A percentile compares a stretch with the other conserved stretches of the same genome.
Conservation (phyloP, 2,329 filamentous ascomycete genomes). For the Nemania serpens region DNA sequence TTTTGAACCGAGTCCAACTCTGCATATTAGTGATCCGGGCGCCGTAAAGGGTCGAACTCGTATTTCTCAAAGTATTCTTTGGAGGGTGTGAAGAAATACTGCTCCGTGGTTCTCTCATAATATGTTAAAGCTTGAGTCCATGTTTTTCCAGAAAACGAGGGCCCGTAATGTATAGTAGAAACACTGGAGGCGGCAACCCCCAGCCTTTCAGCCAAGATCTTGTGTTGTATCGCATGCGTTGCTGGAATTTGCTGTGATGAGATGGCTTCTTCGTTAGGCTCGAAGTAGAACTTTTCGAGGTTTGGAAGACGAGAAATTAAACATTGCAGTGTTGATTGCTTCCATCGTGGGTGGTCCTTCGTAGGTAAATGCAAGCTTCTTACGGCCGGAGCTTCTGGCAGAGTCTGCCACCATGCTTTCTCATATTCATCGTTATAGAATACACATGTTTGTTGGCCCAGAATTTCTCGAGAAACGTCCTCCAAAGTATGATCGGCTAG, state of each 20-base stretch:
- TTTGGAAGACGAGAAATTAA: conserved; percentile 44
- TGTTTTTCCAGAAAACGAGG: not conserved
- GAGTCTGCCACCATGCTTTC: conserved; percentile 36
- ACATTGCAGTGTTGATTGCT: conserved; percentile 35
- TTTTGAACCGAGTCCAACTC: conserved; percentile 3
- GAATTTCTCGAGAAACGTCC: conserved; percentile 33
- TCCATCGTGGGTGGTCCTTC: conserved; percentile 32
- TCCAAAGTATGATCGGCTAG: conserved; percentile 34
- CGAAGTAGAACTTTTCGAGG: conserved; percentile 44
- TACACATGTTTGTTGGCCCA: conserved; percentile 15
- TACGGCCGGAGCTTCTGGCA: conserved; percentile 42
- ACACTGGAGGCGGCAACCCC: not conserved
- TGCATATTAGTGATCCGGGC: not conserved
- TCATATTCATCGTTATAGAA: not conserved
- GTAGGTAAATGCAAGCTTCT: conserved; percentile 43
- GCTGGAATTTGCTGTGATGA: not conserved
- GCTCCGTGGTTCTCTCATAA: not conserved
- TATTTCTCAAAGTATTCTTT: not conserved
- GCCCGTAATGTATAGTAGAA: not conserved
- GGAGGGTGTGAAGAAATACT: not conserved
- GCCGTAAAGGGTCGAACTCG: not conserved
- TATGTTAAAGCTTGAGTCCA: conserved; percentile 3
- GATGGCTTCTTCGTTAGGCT: not conserved
- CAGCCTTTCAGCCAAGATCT: conserved; percentile 20
- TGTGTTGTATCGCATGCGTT: conserved; percentile 27